phyloP scores from a whole-genome alignment of 176 grass and related monocot genomes.

The Themeda triandra region DNA sequence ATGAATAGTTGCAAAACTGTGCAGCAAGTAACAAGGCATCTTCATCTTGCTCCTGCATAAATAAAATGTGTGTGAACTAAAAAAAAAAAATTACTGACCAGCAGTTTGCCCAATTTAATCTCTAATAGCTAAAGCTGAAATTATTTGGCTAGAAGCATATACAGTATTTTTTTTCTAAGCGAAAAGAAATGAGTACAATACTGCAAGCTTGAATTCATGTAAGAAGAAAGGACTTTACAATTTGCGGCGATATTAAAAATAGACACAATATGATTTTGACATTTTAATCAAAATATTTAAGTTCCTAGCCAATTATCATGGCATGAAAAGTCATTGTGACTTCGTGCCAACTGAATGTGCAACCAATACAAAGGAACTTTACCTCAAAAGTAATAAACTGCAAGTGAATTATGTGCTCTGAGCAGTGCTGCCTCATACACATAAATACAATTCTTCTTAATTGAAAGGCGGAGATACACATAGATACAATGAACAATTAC shows the following conservation, averaged over 20 bases:
- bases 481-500: constrained; percentile 40
- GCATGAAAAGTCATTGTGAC: neutral
- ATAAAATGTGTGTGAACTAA: neutral
- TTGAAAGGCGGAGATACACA: neutral
- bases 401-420: constrained; percentile 1
- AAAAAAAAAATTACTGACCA: neutral
- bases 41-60: constrained; percentile 82
- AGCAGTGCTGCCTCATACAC: neutral
- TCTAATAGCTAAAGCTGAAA: constrained; percentile 16
- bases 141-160: neutral
- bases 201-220: neutral
- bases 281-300: neutral
- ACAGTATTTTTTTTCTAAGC: neutral
- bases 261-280: neutral
- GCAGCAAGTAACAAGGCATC: constrained; percentile 91
- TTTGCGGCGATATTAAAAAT: neutral
- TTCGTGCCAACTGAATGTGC: neutral
- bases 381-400: constrained; percentile 10
- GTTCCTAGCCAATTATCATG: neutral
- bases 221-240: neutral
- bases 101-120: neutral
- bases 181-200: neutral
- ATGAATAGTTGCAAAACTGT: constrained; percentile 89
- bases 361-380: neutral
- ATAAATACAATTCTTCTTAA: neutral